These are phyloP conservation scores for Buddleja alternifolia DNA, from an alignment of 257 asterid species.

Conservation along the genomic window DNA sequence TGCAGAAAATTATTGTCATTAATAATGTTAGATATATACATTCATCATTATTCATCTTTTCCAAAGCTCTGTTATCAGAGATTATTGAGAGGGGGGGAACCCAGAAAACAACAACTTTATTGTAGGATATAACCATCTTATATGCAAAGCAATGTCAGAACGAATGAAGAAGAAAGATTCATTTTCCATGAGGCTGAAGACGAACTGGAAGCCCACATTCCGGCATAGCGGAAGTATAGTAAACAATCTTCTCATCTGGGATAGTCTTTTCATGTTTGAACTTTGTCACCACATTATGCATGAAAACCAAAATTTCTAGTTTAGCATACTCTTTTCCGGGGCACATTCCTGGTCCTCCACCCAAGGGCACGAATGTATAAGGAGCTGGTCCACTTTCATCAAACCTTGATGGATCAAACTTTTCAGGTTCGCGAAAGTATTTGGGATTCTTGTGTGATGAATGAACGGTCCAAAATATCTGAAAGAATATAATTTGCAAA, in stretches of 20 bases:
- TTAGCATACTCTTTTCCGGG: no score
- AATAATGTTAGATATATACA: no score
- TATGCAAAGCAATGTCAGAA: no score
- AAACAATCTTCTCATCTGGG: constrained; percentile 29
- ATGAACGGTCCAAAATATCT: constrained; percentile 40
- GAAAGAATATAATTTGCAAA: no score
- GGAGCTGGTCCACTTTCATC: constrained; percentile 33
- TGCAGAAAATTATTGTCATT: no score
- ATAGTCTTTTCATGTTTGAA: constrained; percentile 31
- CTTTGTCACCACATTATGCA: constrained; percentile 31
- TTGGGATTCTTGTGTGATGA: constrained; percentile 40
- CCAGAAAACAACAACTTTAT: no score
- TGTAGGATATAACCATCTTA: no score
- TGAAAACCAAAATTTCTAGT: no score
- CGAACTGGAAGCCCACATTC: constrained; percentile 37
- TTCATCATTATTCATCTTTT: no score
- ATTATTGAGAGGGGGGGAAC: no score
- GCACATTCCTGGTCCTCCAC: constrained; percentile 35
- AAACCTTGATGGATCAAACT: constrained; percentile 42
- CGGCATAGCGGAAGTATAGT: constrained; percentile 39
- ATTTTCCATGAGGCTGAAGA: constrained; percentile 27
- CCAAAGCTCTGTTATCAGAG: no score
- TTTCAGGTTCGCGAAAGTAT: constrained; percentile 37
- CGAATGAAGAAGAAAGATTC: no score
- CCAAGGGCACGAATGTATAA: constrained; percentile 39